Evolutionary conservation across 768 basidiomycete genomes (phyloP), one percentile per base, ranked within the genome.

Genomic region (Boletus rubropictus): DNA sequence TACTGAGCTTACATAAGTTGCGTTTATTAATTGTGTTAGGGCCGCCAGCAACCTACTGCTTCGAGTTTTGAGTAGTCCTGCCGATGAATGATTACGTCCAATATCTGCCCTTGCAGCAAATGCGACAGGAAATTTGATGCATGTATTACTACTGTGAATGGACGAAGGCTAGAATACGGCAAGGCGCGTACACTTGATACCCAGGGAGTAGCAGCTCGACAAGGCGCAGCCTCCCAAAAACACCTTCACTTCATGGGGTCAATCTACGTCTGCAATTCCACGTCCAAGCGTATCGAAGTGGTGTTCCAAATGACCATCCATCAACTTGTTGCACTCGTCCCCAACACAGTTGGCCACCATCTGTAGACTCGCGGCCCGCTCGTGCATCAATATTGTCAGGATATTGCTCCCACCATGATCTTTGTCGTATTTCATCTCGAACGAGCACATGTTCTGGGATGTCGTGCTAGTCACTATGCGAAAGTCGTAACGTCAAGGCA

Each of bases 391-490:
- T 31, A 85, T 80, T 8, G 80, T 81, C 42, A 88, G 69, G 54
- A 86, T 72, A 60, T 86, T 87, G 59, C 84, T 84, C 47, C 79
- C 79, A 22, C 66, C 70, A 42, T 79, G 76, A 17, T 82, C 85
- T 55, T 77, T 77, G 42, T 77, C 74, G 55, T 83, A 80, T 55
- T 88, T 84, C 76, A 82, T 79, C 62, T 83, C 79, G 64, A 85
- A 86, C 7, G 81, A 84, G 57, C 83, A 84, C 14, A 85, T 64
- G 50, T 86, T 82, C 83, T 84, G 55, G 37, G 6, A 40, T 50
- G 44, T 28, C 34, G 11, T 37, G 20, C 29, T 35, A 28, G 38
- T 56, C 51, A 47, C 24, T 36, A 40, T 31, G 14, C 8, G 12
- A 31, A 7, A 15, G 17, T 17, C 20, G 31, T 42, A n/a, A 4